These are phyloP conservation scores for Phalaenopsis aphrodite DNA, from an alignment of 106 monocot genomes.

Conservation along the genomic window DNA sequence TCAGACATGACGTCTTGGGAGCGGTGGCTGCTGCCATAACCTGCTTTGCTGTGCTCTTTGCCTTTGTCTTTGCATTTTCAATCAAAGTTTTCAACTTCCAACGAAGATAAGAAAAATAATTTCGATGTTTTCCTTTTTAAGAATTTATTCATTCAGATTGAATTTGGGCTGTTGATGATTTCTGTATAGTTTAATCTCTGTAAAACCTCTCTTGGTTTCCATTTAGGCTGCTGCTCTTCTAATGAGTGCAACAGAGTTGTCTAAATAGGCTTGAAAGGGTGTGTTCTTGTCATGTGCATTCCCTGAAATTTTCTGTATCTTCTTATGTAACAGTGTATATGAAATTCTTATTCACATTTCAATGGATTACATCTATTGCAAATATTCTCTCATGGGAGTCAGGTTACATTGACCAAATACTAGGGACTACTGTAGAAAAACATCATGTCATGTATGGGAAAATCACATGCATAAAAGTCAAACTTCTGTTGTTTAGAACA, in stretches of 20 bases:
- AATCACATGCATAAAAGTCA: no score
- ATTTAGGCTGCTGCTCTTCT: constrained; percentile 1
- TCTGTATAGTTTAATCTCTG: background rate
- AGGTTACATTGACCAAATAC: no score
- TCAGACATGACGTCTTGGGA: constrained; percentile 37
- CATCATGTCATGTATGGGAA: no score
- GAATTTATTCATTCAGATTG: background rate
- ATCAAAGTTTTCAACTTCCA: constrained; percentile 55
- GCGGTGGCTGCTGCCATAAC: constrained; percentile 32
- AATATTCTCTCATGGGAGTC: background rate
- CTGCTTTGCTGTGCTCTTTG: constrained; percentile 45
- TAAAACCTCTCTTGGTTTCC: background rate
- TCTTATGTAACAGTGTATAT: background rate
- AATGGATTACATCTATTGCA: background rate
- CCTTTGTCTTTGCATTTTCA: constrained; percentile 36
- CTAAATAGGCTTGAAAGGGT: background rate
- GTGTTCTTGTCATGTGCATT: background rate
- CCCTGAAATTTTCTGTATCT: background rate
- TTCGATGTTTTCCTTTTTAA: background rate
- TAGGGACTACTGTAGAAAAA: no score
- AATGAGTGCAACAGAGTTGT: background rate
- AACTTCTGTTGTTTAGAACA: no score
- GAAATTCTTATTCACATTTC: background rate
- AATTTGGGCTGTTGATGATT: background rate
- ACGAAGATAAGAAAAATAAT: constrained; percentile 18